These are phyloP conservation scores for Circinella minor DNA, from an alignment of 371 early-diverging fungal genomes.

Conservation along the genomic window DNA sequence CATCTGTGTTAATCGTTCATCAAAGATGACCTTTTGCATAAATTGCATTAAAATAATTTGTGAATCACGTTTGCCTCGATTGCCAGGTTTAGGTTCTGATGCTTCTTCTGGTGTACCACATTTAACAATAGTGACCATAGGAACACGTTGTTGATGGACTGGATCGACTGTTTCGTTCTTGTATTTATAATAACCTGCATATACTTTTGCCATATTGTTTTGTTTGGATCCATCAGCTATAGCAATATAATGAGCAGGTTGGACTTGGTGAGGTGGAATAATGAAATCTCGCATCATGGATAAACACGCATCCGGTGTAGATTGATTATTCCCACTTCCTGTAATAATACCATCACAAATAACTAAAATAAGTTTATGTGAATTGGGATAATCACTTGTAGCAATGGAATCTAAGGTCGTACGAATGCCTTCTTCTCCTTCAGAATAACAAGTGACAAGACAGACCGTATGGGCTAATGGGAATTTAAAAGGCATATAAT, in stretches of 20 bases:
- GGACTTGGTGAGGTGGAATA: conserved; percentile 67
- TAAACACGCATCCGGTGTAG: conserved; percentile 83
- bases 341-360: conserved; percentile 90
- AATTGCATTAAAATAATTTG: conserved; percentile 98
- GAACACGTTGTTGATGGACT: conserved; percentile 65
- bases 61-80: conserved; percentile 99
- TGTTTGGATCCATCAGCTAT: conserved; percentile 93
- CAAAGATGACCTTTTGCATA: conserved; percentile 92
- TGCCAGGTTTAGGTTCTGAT: conserved; percentile 81
- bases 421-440: conserved; percentile 88
- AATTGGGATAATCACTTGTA: conserved; percentile 88
- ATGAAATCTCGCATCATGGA: conserved; percentile 86
- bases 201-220: conserved; percentile 95
- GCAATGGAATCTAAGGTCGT: conserved; percentile 96
- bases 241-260: conserved; percentile 86
- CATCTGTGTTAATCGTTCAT: conserved; percentile 93
- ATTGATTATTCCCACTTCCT: conserved; percentile 79
- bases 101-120: conserved; percentile 85
- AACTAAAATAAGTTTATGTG: conserved; percentile 90
- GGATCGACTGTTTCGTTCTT: conserved; percentile 58
- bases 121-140: conserved; percentile 92
- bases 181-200: conserved; percentile 88
- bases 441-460: conserved; percentile 91
- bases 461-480: conserved; percentile 77
- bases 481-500: conserved; percentile 73